Evolutionary conservation across 2,329 filamentous ascomycete species (phyloP).

Genomic region (Neopestalotiopsis sp.): DNA sequence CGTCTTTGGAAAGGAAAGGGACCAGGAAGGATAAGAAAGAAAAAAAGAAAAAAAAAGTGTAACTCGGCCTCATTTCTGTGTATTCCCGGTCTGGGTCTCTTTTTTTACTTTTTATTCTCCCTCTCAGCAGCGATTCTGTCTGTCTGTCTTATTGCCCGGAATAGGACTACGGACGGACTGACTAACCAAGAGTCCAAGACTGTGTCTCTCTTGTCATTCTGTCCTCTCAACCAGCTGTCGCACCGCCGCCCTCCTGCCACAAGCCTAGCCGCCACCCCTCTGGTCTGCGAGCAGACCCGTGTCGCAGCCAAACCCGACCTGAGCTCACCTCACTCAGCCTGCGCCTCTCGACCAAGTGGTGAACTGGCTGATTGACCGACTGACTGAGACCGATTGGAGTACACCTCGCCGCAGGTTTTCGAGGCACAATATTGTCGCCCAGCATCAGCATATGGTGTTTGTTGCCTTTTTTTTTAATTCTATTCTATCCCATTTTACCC

Average conservation of each 20-base stretch:
- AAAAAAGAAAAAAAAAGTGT: neutral
- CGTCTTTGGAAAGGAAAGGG: constrained; percentile 18
- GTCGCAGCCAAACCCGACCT: neutral
- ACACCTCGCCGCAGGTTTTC: constrained; percentile 6
- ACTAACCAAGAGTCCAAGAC: neutral
- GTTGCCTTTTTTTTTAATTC: neutral
- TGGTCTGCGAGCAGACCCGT: neutral
- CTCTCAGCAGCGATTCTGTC: neutral
- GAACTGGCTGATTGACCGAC: neutral
- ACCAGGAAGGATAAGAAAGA: neutral
- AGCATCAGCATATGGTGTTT: constrained; percentile 13
- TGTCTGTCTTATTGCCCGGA: neutral
- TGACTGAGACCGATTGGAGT: neutral
- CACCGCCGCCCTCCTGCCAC: neutral
- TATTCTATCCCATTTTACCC: neutral
- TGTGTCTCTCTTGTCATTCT: constrained; percentile 1
- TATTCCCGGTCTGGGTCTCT: neutral
- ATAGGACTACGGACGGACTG: neutral
- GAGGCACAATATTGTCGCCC: constrained; percentile 13
- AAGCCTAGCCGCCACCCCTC: neutral
- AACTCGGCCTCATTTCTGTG: neutral
- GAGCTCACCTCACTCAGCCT: neutral
- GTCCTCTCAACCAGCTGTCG: neutral
- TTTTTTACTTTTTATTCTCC: neutral
- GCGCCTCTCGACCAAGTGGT: neutral